These are phyloP conservation scores for Pseudocercospora macadamiae DNA, from an alignment of 2,329 filamentous ascomycete genomes.

Conservation along the genomic window DNA sequence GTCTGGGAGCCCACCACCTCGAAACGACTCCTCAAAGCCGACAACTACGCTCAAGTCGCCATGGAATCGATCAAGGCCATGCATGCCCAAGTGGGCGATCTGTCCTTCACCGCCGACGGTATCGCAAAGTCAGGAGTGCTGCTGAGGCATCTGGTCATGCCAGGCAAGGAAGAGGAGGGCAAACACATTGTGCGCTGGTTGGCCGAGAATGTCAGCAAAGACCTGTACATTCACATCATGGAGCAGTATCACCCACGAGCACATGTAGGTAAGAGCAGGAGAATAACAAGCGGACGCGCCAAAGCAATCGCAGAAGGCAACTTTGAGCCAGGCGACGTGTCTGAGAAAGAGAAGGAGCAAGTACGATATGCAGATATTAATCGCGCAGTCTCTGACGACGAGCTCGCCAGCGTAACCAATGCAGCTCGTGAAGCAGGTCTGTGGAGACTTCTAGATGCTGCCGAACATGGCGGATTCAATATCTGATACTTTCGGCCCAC, in stretches of 20 bases:
- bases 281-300: slow-evolving; percentile 32
- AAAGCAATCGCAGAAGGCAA: slow-evolving; percentile 34
- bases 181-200: slow-evolving; percentile 75
- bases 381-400: slow-evolving; percentile 65
- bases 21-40: slow-evolving; percentile 73
- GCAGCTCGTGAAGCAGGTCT: slow-evolving; percentile 73
- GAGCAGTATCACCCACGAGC: slow-evolving; percentile 83
- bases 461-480: slow-evolving; percentile 58
- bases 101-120: slow-evolving; percentile 80
- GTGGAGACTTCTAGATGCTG: slow-evolving; percentile 75
- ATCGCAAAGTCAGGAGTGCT: slow-evolving; percentile 78
- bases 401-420: slow-evolving; percentile 66
- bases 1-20: slow-evolving; percentile 71
- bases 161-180: slow-evolving; percentile 74
- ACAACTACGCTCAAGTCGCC: slow-evolving; percentile 72
- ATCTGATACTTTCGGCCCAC: not conserved
- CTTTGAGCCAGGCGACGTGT: slow-evolving; percentile 36
- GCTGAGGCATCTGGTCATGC: slow-evolving; percentile 83
- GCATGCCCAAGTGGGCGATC: slow-evolving; percentile 78
- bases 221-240: slow-evolving; percentile 85
- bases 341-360: slow-evolving; percentile 43
- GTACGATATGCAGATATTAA: slow-evolving; percentile 78
- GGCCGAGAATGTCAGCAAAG: slow-evolving; percentile 70
- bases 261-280: slow-evolving; percentile 73
- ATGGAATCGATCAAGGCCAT: slow-evolving; percentile 78